Evolutionary conservation across 2,329 filamentous ascomycete species (phyloP), one percentile per base, ranked within the genome.

Genomic region (Nectriaceae sp.): DNA sequence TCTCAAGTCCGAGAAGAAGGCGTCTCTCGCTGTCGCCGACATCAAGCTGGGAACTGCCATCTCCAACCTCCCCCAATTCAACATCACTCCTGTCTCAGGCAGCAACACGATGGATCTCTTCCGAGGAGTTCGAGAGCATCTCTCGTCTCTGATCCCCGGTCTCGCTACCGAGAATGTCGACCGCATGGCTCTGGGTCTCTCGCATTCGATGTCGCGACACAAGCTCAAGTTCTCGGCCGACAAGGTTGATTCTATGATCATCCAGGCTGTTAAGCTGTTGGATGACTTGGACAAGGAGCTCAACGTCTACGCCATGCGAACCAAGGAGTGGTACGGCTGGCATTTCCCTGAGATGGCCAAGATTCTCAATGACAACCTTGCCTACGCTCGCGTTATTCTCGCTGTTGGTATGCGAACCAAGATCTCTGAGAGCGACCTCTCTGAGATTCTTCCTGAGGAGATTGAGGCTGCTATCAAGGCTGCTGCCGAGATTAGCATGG

Each of bases 241-340:
- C 69, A 99, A 99, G 80, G 93, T 99, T 60, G 94, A 99, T 69
- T 94, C 94, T 43, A 99, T 99, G 94, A 96, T 99, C 67, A 92
- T 99, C 49, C 94, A 99, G 75, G 92, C 92, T 48, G 94, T 99
- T 68, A 87, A 88, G 56, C 83, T 97, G 43, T 80, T 99, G 40
- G 94, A 99, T 68, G 94, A 99, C 57, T 78, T 99, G 53, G 94
- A 99, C 78, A 99, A 99, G 80, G 94, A 99, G 74, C 79, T 99
- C 56, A 99, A 99, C 78, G 94, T 90, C 62, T 97, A 97, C 68
- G 93, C 94, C 57, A 99, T 99, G 94, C 83, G 94, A 71, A 91
- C 97, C 54, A 97, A 97, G 84, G 94, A 99, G 74, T 99, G 94
- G 94, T 99, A 99, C 70, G 94, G 94, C 65, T 99, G 94, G 94